Percentiles rank a stretch among this genome's conserved stretches.
phyloP scores from a whole-genome alignment of 495 filamentous ascomycete species.

The Neurospora tetrasperma region DNA sequence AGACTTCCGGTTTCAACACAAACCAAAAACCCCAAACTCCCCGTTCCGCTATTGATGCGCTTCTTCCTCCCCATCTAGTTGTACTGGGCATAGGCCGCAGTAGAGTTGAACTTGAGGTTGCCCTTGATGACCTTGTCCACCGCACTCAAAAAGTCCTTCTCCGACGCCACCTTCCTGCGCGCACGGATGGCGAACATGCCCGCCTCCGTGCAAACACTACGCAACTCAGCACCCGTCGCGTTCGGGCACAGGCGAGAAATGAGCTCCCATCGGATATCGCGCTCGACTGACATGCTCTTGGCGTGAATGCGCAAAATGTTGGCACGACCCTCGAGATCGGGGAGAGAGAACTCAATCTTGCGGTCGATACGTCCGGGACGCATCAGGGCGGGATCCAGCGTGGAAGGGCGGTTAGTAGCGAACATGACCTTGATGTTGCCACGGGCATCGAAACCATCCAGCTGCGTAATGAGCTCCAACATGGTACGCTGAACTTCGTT shows the following conservation, averaged over 20 bases:
- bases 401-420: constrained; percentile 93
- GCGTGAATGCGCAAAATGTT: constrained; percentile 98
- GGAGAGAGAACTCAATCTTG: constrained; percentile 97
- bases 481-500: constrained; percentile 99
- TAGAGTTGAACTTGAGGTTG: constrained; percentile 98
- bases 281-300: constrained; percentile 98
- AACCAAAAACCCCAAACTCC: background rate
- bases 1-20: constrained; percentile 8
- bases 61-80: constrained; percentile 49
- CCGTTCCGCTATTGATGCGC: background rate
- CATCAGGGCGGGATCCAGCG: constrained; percentile 92
- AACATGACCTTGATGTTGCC: constrained; percentile 99
- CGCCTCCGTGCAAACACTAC: constrained; percentile 96
- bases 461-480: constrained; percentile 95
- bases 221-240: constrained; percentile 87
- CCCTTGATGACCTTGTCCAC: constrained; percentile 99
- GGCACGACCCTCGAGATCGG: constrained; percentile 90
- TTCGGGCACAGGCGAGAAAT: constrained; percentile 96
- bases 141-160: constrained; percentile 97
- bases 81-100: constrained; percentile 98
- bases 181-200: constrained; percentile 99
- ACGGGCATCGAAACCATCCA: constrained; percentile 93
- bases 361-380: constrained; percentile 94
- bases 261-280: constrained; percentile 97
- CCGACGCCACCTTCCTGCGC: constrained; percentile 91